A percentile compares a stretch with the other conserved stretches of the same genome.
Conservation (phyloP, 495 filamentous ascomycete species). For the Aspergillus indologenus region DNA sequence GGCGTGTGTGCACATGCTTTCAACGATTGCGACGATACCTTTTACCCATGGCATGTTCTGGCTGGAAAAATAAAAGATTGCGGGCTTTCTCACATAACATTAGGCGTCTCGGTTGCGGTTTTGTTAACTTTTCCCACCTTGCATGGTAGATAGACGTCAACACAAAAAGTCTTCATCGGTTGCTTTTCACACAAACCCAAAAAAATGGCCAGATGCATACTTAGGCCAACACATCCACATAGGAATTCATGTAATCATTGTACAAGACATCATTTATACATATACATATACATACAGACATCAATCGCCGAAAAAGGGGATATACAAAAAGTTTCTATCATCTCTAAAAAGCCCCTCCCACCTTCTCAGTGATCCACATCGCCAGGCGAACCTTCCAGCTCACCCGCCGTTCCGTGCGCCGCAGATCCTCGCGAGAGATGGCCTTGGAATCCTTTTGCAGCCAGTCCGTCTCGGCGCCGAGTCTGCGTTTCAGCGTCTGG, state of each 20-base stretch:
- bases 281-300: conserved; percentile 5
- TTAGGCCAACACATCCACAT: neutral
- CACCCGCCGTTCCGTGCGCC: conserved; percentile 75
- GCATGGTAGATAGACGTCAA: conserved; percentile 13
- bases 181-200: neutral
- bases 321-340: conserved; percentile 13
- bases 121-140: neutral
- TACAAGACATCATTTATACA: conserved; percentile 1
- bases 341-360: conserved; percentile 65
- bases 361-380: conserved; percentile 80
- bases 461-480: conserved; percentile 75
- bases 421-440: conserved; percentile 72
- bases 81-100: neutral
- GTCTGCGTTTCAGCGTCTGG: conserved; percentile 62
- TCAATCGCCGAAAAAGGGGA: neutral
- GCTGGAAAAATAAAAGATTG: neutral
- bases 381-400: conserved; percentile 80
- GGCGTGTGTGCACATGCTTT: conserved; percentile 1
- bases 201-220: neutral
- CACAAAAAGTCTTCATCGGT: conserved; percentile 11
- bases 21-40: conserved; percentile 23
- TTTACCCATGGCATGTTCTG: neutral
- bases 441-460: conserved; percentile 66
- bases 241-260: neutral
- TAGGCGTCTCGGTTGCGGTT: conserved; percentile 13